These are phyloP conservation scores for Paramyrothecium roridum DNA, from an alignment of 2,329 filamentous ascomycete genomes.

Conservation along the genomic window DNA sequence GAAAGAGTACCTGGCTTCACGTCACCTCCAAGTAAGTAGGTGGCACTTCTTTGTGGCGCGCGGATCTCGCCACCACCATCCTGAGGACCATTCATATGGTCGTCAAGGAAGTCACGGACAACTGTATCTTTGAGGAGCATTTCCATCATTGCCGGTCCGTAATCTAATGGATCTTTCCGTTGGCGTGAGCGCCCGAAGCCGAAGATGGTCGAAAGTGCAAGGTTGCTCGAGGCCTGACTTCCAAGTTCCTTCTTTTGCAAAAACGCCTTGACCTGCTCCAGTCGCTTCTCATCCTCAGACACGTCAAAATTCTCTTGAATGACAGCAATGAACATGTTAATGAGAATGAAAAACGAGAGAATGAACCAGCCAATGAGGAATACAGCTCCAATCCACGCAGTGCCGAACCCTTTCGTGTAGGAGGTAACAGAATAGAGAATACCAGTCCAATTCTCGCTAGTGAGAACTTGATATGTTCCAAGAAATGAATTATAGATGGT, in stretches of 20 bases:
- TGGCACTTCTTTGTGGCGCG: slow-evolving; percentile 24
- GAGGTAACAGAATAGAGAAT: slow-evolving; percentile 81
- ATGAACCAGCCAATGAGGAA: slow-evolving; percentile 97
- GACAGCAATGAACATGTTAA: slow-evolving; percentile 99
- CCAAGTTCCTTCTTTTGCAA: slow-evolving; percentile 80
- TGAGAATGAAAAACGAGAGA: slow-evolving; percentile 86
- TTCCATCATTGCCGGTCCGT: slow-evolving; percentile 86
- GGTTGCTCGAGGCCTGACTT: slow-evolving; percentile 61
- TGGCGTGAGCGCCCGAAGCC: slow-evolving; percentile 57
- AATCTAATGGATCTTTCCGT: slow-evolving; percentile 80
- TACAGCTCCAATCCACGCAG: slow-evolving; percentile 88
- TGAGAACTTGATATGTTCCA: slow-evolving; percentile 96
- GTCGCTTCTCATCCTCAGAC: slow-evolving; percentile 93
- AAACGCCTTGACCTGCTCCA: slow-evolving; percentile 95
- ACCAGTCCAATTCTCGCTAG: slow-evolving; percentile 92
- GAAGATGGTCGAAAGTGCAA: slow-evolving; percentile 72
- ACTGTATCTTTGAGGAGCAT: slow-evolving; percentile 97
- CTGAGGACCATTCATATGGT: slow-evolving; percentile 25
- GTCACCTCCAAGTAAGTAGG: slow-evolving; percentile 33
- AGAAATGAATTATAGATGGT: slow-evolving; percentile 95
- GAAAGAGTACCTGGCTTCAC: slow-evolving; percentile 58
- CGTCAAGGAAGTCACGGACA: slow-evolving; percentile 90
- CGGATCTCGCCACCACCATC: slow-evolving; percentile 26
- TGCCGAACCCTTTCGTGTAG: slow-evolving; percentile 61
- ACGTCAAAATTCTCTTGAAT: slow-evolving; percentile 99